These are phyloP conservation scores for Mortierella polycephala DNA, from an alignment of 371 early-diverging fungal species.

Conservation along the genomic window DNA sequence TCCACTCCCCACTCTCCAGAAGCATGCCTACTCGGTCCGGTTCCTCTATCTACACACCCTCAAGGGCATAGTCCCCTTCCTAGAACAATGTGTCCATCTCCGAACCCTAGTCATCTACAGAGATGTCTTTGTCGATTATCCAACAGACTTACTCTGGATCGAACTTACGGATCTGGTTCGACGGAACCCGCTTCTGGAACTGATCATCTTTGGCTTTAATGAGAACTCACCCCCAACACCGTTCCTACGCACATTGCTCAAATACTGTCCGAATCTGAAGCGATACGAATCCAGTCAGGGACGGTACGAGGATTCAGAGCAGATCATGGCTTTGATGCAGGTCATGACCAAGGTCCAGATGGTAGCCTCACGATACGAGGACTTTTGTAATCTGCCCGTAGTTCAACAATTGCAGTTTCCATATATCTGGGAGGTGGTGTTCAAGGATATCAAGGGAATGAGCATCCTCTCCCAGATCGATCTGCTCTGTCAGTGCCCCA, in stretches of 20 bases:
- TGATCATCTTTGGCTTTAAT: conserved; percentile 33
- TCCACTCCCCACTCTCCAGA: conserved; percentile 9
- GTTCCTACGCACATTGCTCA: conserved; percentile 23
- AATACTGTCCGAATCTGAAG: conserved; percentile 29
- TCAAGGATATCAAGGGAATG: conserved; percentile 34
- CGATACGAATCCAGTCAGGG: conserved; percentile 45
- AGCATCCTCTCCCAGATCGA: conserved; percentile 27
- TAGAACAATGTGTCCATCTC: conserved; percentile 23
- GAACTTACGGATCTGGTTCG: conserved; percentile 24
- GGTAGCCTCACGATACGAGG: conserved; percentile 20
- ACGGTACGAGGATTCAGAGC: conserved; percentile 18
- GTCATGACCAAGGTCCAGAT: conserved; percentile 5
- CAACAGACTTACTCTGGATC: conserved; percentile 15
- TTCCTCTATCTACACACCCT: conserved; percentile 16
- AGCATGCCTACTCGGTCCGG: conserved; percentile 28
- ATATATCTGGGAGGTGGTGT: conserved; percentile 17
- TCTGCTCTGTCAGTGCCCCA: conserved; percentile 33
- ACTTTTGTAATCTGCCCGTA: conserved; percentile 7
- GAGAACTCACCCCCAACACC: conserved; percentile 11
- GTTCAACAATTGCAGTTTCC: conserved; percentile 17
- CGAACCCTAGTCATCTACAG: conserved; percentile 8
- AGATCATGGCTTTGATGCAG: conserved; percentile 28
- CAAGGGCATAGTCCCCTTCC: conserved; percentile 28
- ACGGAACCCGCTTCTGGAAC: conserved; percentile 27
- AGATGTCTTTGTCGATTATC: conserved; percentile 10